Evolutionary conservation across 768 basidiomycete genomes (phyloP).

Genomic region (Suillus placidus): DNA sequence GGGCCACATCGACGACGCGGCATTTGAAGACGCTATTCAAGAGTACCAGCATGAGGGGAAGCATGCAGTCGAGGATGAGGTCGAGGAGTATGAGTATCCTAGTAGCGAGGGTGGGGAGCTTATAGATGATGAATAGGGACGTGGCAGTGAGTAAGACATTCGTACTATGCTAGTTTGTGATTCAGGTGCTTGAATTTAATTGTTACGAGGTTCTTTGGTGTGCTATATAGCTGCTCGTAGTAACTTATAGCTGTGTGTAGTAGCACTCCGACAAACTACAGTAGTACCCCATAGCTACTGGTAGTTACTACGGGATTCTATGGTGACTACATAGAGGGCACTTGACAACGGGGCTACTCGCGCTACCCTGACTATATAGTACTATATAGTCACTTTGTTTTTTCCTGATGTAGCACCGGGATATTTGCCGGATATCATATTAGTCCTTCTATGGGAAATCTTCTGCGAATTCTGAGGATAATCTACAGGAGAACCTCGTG

Average conservation of each 20-base stretch:
- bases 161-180: neutral
- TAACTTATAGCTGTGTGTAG: neutral
- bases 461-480: neutral
- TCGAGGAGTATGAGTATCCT: neutral
- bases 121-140: neutral
- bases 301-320: neutral
- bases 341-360: too few species aligned
- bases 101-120: neutral
- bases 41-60: neutral
- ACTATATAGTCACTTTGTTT: too few species aligned
- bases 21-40: neutral
- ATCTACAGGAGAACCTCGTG: constrained; percentile 1
- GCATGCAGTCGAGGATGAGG: neutral
- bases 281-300: neutral
- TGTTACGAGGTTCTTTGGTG: neutral
- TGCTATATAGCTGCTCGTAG: neutral
- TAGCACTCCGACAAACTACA: neutral
- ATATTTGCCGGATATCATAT: too few species aligned
- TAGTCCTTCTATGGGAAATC: neutral
- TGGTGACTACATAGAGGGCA: too few species aligned
- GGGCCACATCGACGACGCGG: neutral
- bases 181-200: neutral
- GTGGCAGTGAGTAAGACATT: neutral
- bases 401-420: too few species aligned
- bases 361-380: too few species aligned